Conservation (phyloP, 495 filamentous ascomycete genomes). For the Podospora pseudoanserina region DNA sequence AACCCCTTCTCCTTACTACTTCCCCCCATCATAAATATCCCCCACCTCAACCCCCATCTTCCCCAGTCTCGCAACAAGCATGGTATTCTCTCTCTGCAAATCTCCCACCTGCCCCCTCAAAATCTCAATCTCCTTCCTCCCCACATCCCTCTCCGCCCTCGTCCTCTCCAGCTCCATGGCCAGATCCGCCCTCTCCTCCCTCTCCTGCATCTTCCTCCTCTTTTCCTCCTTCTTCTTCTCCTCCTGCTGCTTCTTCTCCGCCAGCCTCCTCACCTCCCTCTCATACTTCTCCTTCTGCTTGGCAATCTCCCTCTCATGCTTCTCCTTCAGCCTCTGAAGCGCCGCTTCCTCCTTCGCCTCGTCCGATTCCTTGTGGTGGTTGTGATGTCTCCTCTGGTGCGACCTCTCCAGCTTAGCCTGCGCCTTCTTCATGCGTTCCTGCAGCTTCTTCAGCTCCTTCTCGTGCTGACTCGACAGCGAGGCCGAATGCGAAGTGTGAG, state of each 20-base stretch:
- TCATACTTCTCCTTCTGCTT: conserved; percentile 64
- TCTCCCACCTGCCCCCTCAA: conserved; percentile 59
- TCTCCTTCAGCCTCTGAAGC: conserved; percentile 53
- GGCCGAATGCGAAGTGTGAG: conserved; percentile 11
- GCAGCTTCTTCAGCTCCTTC: conserved; percentile 71
- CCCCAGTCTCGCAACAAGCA: conserved; percentile 51
- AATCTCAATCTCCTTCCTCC: conserved; percentile 59
- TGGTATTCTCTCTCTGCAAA: conserved; percentile 64
- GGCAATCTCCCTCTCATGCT: conserved; percentile 55
- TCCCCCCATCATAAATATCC: neutral
- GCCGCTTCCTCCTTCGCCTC: conserved; percentile 44
- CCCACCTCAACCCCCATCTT: conserved; percentile 13
- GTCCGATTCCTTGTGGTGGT: conserved; percentile 17
- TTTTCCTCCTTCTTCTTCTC: conserved; percentile 59
- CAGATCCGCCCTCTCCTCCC: conserved; percentile 50
- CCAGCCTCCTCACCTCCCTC: conserved; percentile 59
- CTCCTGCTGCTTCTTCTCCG: conserved; percentile 57
- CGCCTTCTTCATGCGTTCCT: conserved; percentile 63
- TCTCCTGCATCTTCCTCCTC: conserved; percentile 47
- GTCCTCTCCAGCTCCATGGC: conserved; percentile 49
- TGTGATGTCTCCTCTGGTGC: conserved; percentile 43
- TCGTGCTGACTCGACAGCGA: conserved; percentile 49
- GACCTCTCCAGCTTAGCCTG: conserved; percentile 63
- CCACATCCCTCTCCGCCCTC: conserved; percentile 52
- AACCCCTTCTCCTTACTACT: neutral